Evolutionary conservation across 2,329 filamentous ascomycete genomes (phyloP).

Genomic region (Colletotrichum orchidophilum): DNA sequence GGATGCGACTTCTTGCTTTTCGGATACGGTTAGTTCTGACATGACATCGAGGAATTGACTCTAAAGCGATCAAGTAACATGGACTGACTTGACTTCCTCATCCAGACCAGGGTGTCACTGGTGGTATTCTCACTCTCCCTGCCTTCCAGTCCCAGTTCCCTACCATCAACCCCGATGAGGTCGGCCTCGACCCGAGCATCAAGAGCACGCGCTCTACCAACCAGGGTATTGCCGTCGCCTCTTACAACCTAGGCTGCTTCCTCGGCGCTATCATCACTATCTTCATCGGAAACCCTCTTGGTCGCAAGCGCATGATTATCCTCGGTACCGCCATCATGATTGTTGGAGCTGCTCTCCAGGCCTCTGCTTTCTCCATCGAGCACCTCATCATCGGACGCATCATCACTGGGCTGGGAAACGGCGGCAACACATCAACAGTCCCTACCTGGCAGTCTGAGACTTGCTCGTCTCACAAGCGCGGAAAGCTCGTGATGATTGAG

Average conservation of each 20-base stretch:
- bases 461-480: conserved; percentile 64
- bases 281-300: conserved; percentile 48
- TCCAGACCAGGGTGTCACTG: conserved; percentile 80
- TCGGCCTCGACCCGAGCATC: conserved; percentile 40
- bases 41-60: background rate
- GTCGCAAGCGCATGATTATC: conserved; percentile 53
- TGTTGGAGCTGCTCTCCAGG: conserved; percentile 55
- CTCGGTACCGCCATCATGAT: conserved; percentile 54
- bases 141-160: conserved; percentile 66
- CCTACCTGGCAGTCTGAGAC: conserved; percentile 71
- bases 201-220: conserved; percentile 57
- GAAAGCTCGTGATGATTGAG: conserved; percentile 70
- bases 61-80: background rate
- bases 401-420: conserved; percentile 49
- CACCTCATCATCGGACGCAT: conserved; percentile 67
- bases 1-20: conserved; percentile 76
- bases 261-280: conserved; percentile 52
- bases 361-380: conserved; percentile 54
- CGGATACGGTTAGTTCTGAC: conserved; percentile 57
- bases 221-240: conserved; percentile 64
- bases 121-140: conserved; percentile 75
- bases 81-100: conserved; percentile 42
- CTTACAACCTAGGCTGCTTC: conserved; percentile 69
- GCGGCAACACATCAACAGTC: conserved; percentile 54
- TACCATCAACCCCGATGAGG: conserved; percentile 36